A percentile compares a stretch with the other conserved stretches of the same genome.
phyloP scores from a whole-genome alignment of 2,329 filamentous ascomycete species.

The Rhytidhysteron rufulum region DNA sequence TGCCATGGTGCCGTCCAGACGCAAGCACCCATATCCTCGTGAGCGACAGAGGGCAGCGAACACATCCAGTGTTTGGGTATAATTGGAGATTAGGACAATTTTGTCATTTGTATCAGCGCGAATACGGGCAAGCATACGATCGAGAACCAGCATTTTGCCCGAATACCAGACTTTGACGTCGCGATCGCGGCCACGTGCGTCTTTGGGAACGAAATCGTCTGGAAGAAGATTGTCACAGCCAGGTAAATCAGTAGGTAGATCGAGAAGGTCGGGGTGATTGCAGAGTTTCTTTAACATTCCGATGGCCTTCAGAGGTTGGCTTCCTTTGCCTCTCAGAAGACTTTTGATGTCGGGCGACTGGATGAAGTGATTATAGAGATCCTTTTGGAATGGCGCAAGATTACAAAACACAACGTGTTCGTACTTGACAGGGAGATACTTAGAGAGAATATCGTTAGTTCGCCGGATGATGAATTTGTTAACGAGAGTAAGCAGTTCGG shows the following conservation, averaged over 20 bases:
- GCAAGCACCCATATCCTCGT: conserved; percentile 78
- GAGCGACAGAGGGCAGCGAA: conserved; percentile 88
- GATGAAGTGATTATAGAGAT: conserved; percentile 96
- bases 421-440: conserved; percentile 97
- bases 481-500: conserved; percentile 76
- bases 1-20: conserved; percentile 95
- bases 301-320: conserved; percentile 93
- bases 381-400: conserved; percentile 84
- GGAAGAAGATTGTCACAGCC: conserved; percentile 80
- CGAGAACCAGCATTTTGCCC: conserved; percentile 97
- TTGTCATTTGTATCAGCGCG: conserved; percentile 97
- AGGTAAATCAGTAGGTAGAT: conserved; percentile 76
- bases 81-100: conserved; percentile 98
- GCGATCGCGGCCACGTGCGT: conserved; percentile 80
- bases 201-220: conserved; percentile 83
- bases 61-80: conserved; percentile 91
- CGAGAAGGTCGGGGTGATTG: conserved; percentile 92
- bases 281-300: conserved; percentile 96
- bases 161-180: conserved; percentile 96
- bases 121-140: conserved; percentile 94
- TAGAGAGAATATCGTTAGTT: conserved; percentile 96
- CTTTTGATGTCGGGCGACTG: conserved; percentile 92
- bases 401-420: conserved; percentile 99
- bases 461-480: conserved; percentile 98
- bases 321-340: conserved; percentile 86